A percentile compares a stretch with the other conserved stretches of the same genome.
phyloP scores from a whole-genome alignment of 2,329 filamentous ascomycete species.

The Nothophoma quercina region DNA sequence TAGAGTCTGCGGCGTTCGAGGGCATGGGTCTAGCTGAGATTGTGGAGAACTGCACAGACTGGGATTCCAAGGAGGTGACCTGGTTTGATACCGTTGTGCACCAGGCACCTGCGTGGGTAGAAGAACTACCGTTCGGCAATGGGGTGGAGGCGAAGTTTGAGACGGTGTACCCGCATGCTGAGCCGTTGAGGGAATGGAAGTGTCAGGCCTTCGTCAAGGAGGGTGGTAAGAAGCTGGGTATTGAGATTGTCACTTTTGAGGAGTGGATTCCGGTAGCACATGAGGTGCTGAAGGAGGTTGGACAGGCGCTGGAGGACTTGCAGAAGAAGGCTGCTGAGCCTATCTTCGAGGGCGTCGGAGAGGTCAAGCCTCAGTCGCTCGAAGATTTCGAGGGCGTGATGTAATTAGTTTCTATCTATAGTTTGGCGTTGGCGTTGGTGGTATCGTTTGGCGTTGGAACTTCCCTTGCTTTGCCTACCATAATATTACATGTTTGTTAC shows the following conservation, averaged over 20 bases:
- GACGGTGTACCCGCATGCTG: conserved; percentile 62
- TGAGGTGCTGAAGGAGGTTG: conserved; percentile 57
- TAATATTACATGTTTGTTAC: neutral
- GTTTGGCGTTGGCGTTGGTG: neutral
- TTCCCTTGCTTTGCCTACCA: conserved; percentile 5
- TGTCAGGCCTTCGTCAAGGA: conserved; percentile 64
- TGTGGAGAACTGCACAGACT: conserved; percentile 43
- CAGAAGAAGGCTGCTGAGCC: conserved; percentile 28
- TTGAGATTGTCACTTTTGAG: conserved; percentile 68
- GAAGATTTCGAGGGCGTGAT: conserved; percentile 34
- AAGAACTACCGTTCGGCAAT: conserved; percentile 58
- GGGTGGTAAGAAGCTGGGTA: conserved; percentile 58
- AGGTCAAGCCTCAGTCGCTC: conserved; percentile 16
- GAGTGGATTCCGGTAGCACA: conserved; percentile 62
- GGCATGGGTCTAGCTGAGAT: conserved; percentile 49
- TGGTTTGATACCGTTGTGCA: conserved; percentile 53
- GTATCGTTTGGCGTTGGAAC: neutral
- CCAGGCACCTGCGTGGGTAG: conserved; percentile 62
- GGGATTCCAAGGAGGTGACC: conserved; percentile 32
- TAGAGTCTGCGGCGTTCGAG: conserved; percentile 45
- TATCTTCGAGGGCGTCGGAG: conserved; percentile 26
- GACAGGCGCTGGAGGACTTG: conserved; percentile 35
- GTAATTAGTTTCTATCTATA: conserved; percentile 6
- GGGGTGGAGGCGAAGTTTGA: conserved; percentile 54
- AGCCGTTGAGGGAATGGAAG: conserved; percentile 60